Evolutionary conservation across 1,139 yeast genomes (phyloP).

Genomic region (Protomyces pachydermus): DNA sequence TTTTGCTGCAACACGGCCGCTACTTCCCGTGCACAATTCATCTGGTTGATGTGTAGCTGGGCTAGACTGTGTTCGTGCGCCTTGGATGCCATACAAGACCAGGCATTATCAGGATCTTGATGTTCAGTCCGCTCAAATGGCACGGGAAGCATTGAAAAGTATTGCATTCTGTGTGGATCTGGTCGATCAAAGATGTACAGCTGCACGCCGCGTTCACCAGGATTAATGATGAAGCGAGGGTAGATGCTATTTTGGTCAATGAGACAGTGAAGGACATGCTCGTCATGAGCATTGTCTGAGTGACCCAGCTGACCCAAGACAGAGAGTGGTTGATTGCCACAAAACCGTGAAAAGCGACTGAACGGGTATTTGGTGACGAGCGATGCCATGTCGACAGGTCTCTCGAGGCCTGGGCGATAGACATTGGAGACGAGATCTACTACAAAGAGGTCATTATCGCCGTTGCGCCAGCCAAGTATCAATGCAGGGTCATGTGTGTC

Average conservation of each 20-base stretch:
- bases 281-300: background rate
- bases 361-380: conserved; percentile 24
- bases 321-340: conserved; percentile 22
- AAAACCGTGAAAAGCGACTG: conserved; percentile 11
- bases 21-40: conserved; percentile 33
- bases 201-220: conserved; percentile 36
- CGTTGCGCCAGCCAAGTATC: conserved; percentile 34
- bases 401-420: conserved; percentile 22
- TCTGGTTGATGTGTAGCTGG: conserved; percentile 30
- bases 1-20: conserved; percentile 28
- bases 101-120: conserved; percentile 34
- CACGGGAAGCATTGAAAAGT: conserved; percentile 70
- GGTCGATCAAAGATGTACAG: conserved; percentile 71
- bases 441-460: conserved; percentile 33
- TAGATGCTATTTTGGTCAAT: conserved; percentile 21
- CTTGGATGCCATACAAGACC: background rate
- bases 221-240: conserved; percentile 25
- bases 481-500: conserved; percentile 28
- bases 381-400: conserved; percentile 24
- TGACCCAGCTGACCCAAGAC: conserved; percentile 28
- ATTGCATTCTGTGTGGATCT: conserved; percentile 65
- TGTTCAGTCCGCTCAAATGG: conserved; percentile 48
- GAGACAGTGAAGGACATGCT: conserved; percentile 10
- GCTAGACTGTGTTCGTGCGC: conserved; percentile 30
- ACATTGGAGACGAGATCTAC: conserved; percentile 28